These are phyloP conservation scores for Tetrapyrgos nigripes DNA, from an alignment of 1,284 basidiomycete species.

Conservation along the genomic window DNA sequence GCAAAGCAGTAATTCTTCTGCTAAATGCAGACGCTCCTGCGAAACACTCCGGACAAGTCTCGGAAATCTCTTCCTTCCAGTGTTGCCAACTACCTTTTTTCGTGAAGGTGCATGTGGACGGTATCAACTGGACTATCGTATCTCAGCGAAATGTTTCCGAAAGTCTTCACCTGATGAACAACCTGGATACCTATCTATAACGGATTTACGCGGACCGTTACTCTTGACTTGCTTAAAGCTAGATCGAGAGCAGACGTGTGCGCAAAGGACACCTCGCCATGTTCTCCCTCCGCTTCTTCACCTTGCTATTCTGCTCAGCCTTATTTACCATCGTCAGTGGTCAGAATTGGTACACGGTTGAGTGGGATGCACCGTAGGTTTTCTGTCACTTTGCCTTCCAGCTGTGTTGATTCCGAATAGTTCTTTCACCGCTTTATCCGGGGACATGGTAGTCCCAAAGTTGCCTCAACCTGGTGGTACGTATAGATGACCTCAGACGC, in stretches of 20 bases:
- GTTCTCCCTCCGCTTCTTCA: neutral
- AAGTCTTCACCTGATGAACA: neutral
- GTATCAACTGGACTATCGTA: too few species aligned
- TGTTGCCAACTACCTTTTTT: too few species aligned
- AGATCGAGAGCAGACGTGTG: neutral
- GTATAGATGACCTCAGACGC: neutral
- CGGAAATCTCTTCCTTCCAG: too few species aligned
- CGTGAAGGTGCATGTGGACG: too few species aligned
- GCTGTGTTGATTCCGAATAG: neutral
- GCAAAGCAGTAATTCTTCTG: too few species aligned
- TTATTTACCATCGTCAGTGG: constrained; percentile 16
- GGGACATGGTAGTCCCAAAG: constrained; percentile 33
- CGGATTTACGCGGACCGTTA: constrained; percentile 8
- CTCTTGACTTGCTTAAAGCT: neutral
- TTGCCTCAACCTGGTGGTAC: constrained; percentile 26
- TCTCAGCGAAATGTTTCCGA: neutral
- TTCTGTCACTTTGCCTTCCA: neutral
- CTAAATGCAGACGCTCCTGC: too few species aligned
- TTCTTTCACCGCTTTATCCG: constrained; percentile 36
- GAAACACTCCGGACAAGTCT: too few species aligned
- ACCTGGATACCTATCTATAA: neutral
- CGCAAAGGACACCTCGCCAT: neutral
- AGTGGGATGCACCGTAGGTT: constrained; percentile 34
- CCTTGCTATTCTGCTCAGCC: neutral
- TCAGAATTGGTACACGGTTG: constrained; percentile 36